Evolutionary conservation across 176 grass and related monocot genomes (phyloP), one percentile per base, ranked within the genome.

Genomic region (Saccharum officinarum): DNA sequence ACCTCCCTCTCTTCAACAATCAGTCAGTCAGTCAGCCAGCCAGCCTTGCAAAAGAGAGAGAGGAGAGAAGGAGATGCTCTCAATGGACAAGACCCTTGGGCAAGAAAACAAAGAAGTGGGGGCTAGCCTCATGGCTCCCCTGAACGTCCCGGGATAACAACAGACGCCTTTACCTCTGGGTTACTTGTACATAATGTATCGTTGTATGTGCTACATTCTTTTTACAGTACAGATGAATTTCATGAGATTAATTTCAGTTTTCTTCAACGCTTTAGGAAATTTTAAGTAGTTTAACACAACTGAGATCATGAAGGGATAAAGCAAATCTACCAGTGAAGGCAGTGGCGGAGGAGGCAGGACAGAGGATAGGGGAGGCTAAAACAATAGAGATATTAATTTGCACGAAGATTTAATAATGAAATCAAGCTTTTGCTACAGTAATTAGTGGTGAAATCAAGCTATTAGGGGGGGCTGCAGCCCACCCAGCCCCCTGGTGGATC

Each of bases 131-230:
- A 75, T 67, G 64, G 47, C 70, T 89, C 69, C 49, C 77, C 77
- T 83, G 80, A 62, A 85, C 76, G 71, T 85, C 62, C 6, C 22
- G 22, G 77, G 77, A 75, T 76, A 81, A 79, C 10, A 69, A 85
- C 77, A 81, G 20, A 13, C 31, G 62, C 11, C n/a, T n/a, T n/a
- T n/a, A n/a, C 44, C 12, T 46, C 10, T 44, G 44, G 44, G 44
- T 45, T 45, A 13, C 44, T 45, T 45, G 44, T 45, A 45, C 44
- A 45, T 13, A 47, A 15, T 34, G 28, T 67, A 66, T 66, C 25
- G 25, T 64, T 30, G 3, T 64, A 31, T 17, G 28, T 67, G 63
- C 63, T 33, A 34, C 28, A 67, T 33, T 67, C 14, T 34, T 34
- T 6, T 16, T 50, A 50, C 47, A 26, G 39, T 17, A 50, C 47